Evolutionary conservation across 75 land plant species (phyloP).

Genomic region (Cupressus sempervirens): DNA sequence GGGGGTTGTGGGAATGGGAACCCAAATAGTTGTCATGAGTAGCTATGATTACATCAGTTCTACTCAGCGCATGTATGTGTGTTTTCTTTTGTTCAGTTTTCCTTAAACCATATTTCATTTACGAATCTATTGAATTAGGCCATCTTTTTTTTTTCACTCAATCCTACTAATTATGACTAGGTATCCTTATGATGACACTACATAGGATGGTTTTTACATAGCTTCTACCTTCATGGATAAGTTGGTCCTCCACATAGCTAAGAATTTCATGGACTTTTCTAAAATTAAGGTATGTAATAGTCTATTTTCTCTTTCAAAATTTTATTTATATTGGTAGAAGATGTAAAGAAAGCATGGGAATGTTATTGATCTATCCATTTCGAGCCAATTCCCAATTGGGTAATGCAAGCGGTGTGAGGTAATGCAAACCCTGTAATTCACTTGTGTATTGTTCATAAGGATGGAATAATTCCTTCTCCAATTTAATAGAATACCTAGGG

Average conservation of each 20-base stretch:
- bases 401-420: too few species aligned
- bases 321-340: background rate
- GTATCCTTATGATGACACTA: conserved; percentile 68
- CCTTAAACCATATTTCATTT: background rate
- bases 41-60: conserved; percentile 81
- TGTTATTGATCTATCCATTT: background rate
- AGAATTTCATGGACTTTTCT: conserved; percentile 88
- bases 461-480: too few species aligned
- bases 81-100: background rate
- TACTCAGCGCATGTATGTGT: conserved; percentile 63
- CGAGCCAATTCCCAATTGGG: background rate
- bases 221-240: conserved; percentile 99
- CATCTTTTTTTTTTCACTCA: background rate
- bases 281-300: conserved; percentile 61
- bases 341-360: background rate
- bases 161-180: conserved; percentile 16
- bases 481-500: too few species aligned
- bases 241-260: conserved; percentile 76
- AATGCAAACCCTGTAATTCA: too few species aligned
- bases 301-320: background rate
- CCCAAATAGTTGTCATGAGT: conserved; percentile 70
- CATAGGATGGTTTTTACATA: conserved; percentile 76
- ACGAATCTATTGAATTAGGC: background rate
- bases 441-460: too few species aligned
- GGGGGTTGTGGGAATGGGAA: conserved; percentile 77